A percentile compares a stretch with the other conserved stretches of the same genome.
Evolutionary conservation across 208 protist species (phyloP).

Genomic region (Acanthamoeba lenticulata): DNA sequence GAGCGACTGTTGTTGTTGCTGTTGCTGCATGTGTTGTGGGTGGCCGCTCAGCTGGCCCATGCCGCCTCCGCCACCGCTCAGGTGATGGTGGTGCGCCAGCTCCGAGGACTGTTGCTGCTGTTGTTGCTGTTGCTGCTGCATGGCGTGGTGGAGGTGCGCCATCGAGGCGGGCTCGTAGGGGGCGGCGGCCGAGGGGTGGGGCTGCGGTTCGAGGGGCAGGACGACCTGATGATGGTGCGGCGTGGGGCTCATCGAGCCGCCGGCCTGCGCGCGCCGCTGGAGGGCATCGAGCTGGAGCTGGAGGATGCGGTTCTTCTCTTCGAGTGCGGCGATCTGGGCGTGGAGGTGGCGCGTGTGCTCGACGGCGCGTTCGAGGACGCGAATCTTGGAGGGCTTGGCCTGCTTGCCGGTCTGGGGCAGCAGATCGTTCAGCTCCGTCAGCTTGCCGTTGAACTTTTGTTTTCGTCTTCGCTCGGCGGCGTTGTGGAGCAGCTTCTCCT

Average conservation of each 20-base stretch:
- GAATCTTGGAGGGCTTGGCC: slow-evolving; percentile 49
- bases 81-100: neutral
- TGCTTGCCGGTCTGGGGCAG: slow-evolving; percentile 45
- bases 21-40: neutral
- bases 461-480: slow-evolving; percentile 38
- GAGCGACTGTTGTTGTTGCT: neutral
- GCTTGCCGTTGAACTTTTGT: slow-evolving; percentile 56
- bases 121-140: neutral
- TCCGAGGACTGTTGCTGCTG: neutral
- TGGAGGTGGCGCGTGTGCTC: slow-evolving; percentile 43
- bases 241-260: neutral
- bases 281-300: slow-evolving; percentile 11
- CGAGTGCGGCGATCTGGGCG: slow-evolving; percentile 13
- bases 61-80: no score
- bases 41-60: neutral
- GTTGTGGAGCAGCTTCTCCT: slow-evolving; percentile 63
- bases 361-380: slow-evolving; percentile 28
- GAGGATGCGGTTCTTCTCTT: slow-evolving; percentile 30
- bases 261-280: neutral
- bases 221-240: neutral
- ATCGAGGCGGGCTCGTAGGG: neutral
- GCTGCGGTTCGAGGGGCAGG: neutral
- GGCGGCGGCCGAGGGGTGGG: neutral
- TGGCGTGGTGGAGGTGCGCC: neutral
- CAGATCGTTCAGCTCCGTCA: slow-evolving; percentile 58